Conservation (phyloP, 1,284 basidiomycete species). For the Melanopsichium pennsylvanicum region DNA sequence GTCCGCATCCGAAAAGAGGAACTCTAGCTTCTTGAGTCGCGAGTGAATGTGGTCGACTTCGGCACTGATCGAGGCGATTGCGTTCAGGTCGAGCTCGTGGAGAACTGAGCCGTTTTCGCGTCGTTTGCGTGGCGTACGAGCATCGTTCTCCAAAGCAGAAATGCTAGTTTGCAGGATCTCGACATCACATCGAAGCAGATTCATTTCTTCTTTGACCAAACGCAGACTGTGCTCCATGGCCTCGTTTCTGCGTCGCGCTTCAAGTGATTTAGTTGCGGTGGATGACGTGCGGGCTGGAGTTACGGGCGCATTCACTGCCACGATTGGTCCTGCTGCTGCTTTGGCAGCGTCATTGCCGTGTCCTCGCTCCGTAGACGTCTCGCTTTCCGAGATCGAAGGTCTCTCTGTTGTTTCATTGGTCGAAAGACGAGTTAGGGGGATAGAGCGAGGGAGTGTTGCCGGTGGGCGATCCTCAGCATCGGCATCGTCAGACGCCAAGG, state of each 20-base stretch:
- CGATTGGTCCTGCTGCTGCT: not conserved
- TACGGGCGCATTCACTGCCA: not conserved
- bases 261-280: slow-evolving; percentile 26
- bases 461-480: not conserved
- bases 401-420: slow-evolving; percentile 9
- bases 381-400: slow-evolving; percentile 30
- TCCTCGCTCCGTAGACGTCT: slow-evolving; percentile 30
- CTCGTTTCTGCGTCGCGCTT: slow-evolving; percentile 28
- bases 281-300: slow-evolving; percentile 34
- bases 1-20: slow-evolving; percentile 18
- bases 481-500: slow-evolving; percentile 10
- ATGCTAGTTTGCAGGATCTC: slow-evolving; percentile 22
- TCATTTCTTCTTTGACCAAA: slow-evolving; percentile 36
- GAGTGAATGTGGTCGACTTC: slow-evolving; percentile 21
- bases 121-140: slow-evolving; percentile 25
- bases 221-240: slow-evolving; percentile 32
- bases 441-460: slow-evolving; percentile 9
- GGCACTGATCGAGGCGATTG: slow-evolving; percentile 6
- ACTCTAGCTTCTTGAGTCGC: slow-evolving; percentile 16
- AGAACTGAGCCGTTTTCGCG: slow-evolving; percentile 8
- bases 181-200: slow-evolving; percentile 26
- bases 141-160: slow-evolving; percentile 7
- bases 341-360: slow-evolving; percentile 4
- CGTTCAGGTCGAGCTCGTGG: slow-evolving; percentile 17
- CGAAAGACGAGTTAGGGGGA: slow-evolving; percentile 8